These are phyloP conservation scores for Gamsiella multidivaricata DNA, from an alignment of 192 early-diverging fungal species.

Conservation along the genomic window DNA sequence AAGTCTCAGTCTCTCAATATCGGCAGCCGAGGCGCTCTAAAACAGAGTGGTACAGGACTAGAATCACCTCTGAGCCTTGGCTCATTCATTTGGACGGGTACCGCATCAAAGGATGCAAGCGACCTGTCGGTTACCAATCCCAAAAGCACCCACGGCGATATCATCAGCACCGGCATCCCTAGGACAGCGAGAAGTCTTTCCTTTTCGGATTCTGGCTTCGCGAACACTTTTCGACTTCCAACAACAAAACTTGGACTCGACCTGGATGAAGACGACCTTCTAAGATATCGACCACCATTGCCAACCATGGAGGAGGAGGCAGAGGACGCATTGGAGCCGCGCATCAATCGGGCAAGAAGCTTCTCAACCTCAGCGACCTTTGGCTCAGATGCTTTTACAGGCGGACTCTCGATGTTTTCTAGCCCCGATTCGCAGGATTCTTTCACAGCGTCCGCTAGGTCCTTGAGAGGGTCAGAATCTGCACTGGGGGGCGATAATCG, in stretches of 20 bases:
- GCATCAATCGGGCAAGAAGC: conserved; percentile 29
- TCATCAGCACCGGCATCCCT: not conserved
- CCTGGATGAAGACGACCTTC: conserved; percentile 38
- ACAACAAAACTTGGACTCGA: conserved; percentile 12
- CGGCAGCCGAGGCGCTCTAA: conserved; percentile 1
- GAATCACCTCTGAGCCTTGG: conserved; percentile 21
- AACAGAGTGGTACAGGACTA: conserved; percentile 11
- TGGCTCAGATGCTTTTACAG: conserved; percentile 5
- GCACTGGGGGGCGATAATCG: not conserved
- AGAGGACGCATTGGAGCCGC: conserved; percentile 31
- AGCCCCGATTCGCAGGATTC: conserved; percentile 4
- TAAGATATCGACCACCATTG: conserved; percentile 29
- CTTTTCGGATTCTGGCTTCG: conserved; percentile 47
- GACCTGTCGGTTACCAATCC: not conserved
- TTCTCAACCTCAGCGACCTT: conserved; percentile 44
- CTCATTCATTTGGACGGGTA: conserved; percentile 19
- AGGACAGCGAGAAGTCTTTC: conserved; percentile 35
- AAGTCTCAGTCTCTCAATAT: conserved; percentile 6
- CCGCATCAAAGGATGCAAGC: not conserved
- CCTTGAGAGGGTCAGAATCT: not conserved
- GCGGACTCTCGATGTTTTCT: conserved; percentile 17
- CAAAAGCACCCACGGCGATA: not conserved
- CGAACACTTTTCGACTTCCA: conserved; percentile 11
- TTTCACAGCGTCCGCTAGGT: not conserved
- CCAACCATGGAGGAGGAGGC: conserved; percentile 50